These are phyloP conservation scores for Triangularia setosa DNA, from an alignment of 2,329 filamentous ascomycete genomes.

Conservation along the genomic window DNA sequence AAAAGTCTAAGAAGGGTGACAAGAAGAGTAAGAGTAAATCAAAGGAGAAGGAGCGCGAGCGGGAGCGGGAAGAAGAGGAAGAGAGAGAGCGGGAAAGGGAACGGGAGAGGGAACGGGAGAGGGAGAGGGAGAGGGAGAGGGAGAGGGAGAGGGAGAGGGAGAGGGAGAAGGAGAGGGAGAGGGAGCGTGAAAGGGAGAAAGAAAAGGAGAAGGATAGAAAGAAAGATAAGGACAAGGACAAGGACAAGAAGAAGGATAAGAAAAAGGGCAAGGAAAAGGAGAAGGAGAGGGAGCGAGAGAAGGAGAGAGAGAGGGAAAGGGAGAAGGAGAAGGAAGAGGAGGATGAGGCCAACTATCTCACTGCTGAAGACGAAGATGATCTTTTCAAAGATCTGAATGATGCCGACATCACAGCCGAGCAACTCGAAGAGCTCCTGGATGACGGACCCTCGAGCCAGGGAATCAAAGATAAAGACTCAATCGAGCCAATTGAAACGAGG, in stretches of 20 bases:
- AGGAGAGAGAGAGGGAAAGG: constrained; percentile 30
- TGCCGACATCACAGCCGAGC: constrained; percentile 38
- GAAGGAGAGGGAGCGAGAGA: constrained; percentile 13
- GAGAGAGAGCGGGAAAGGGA: constrained; percentile 21
- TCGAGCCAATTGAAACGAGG: constrained; percentile 26
- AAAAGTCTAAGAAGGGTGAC: constrained; percentile 40
- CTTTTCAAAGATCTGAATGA: constrained; percentile 33
- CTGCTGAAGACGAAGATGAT: constrained; percentile 29
- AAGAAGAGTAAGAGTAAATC: constrained; percentile 28
- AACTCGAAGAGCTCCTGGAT: constrained; percentile 41
- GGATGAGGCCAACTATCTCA: constrained; percentile 21
- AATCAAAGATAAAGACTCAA: constrained; percentile 24
- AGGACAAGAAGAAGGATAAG: constrained; percentile 25
- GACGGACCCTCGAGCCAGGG: constrained; percentile 24
- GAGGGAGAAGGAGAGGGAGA: constrained; percentile 12
- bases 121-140: constrained; percentile 24
- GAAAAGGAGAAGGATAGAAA: constrained; percentile 3
- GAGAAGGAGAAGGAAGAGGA: constrained; percentile 25
- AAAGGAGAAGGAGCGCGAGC: constrained; percentile 23
- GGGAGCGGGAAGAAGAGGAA: constrained; percentile 20
- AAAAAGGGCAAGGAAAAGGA: constrained; percentile 8
- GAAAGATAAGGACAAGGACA: constrained; percentile 28
- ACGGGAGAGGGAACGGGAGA: constrained; percentile 1
- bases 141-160: constrained; percentile 29
- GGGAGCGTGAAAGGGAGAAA: not conserved